Percentiles rank a stretch among this genome's conserved stretches.
These are phyloP conservation scores for Boletus rubroflammeus DNA, from an alignment of 768 basidiomycete genomes.

Conservation along the genomic window DNA sequence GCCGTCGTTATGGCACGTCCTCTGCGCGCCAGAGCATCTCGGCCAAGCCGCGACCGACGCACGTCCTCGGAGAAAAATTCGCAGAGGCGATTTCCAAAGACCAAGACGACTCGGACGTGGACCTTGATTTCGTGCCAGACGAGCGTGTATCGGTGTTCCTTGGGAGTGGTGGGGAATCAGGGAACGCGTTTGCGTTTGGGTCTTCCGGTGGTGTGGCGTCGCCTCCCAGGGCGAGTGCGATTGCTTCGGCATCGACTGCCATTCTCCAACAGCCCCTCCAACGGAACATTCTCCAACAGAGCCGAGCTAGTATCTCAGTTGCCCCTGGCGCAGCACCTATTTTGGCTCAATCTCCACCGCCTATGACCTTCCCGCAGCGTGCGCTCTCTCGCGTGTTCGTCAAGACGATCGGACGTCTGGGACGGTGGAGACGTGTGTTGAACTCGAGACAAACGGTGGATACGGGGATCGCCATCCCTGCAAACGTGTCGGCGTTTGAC, in stretches of 20 bases:
- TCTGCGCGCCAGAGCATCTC: constrained; percentile 32
- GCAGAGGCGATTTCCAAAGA: constrained; percentile 50
- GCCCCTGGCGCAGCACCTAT: constrained; percentile 16
- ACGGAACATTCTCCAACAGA: constrained; percentile 47
- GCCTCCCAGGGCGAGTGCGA: constrained; percentile 42
- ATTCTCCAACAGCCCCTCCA: constrained; percentile 63
- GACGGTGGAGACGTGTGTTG: constrained; percentile 77
- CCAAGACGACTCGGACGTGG: constrained; percentile 67
- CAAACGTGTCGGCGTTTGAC: constrained; percentile 69
- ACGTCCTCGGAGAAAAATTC: constrained; percentile 60
- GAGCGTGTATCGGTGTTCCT: constrained; percentile 40
- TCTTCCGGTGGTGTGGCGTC: constrained; percentile 23
- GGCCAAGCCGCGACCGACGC: constrained; percentile 36
- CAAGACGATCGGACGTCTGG: constrained; percentile 78
- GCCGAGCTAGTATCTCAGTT: constrained; percentile 33
- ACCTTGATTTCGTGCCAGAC: constrained; percentile 69
- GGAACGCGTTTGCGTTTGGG: constrained; percentile 42
- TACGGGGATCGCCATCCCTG: constrained; percentile 34
- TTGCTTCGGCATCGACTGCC: constrained; percentile 54
- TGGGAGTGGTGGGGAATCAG: constrained; percentile 35
- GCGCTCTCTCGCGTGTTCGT: constrained; percentile 73
- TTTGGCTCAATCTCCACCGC: constrained; percentile 34
- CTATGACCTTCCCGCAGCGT: constrained; percentile 50
- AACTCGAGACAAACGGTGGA: constrained; percentile 42
- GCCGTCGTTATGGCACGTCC: constrained; percentile 30